Evolutionary conservation across 352 stramenopile species (phyloP), one percentile per base, ranked within the genome.

Genomic region (Phytophthora megakarya): DNA sequence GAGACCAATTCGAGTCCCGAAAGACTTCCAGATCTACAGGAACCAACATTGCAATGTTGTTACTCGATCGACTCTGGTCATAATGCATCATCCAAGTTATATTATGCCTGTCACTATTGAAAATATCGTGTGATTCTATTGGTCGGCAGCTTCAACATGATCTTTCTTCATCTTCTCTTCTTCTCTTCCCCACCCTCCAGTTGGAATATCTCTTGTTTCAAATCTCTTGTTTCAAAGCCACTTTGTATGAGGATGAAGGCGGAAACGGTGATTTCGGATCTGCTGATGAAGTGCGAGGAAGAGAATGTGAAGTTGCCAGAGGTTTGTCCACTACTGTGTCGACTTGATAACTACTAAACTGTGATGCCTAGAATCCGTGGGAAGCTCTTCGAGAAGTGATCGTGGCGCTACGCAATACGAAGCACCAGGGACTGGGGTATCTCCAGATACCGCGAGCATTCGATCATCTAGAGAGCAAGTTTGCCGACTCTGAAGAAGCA

Each of bases 241-340:
- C 39, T 28, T 11, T 10, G 19, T 40, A 45, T 11, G 13, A 50
- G 23, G 23, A 89, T 93, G 84, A 84, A 89, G 44, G 65, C 60
- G 39, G 72, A 88, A 43, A 51, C 66, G 18, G 55, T 78, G 39
- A 70, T 93, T 11, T 86, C 78, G 28, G 84, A 91, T 28, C 61
- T 91, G 18, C 38, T 93, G 25, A 73, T 86, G 61, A 80, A 86
- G 64, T 91, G 81, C 56, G 78, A 91, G 51, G 61, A 86, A 40
- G 47, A 79, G 23, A 54, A 64, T 38, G 40, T 90, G 18, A 58
- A 61, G 39, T 52, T 90, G 30, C 78, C 84, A 1, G 43, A 65
- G 64, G 78, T 88, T 19, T 12, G 21, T 35, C 19, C 23, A 50
- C 8, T 15, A 37, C 7, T 23, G 16, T 50, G 13, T 7, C 22